Evolutionary conservation across 768 basidiomycete species (phyloP).

Genomic region (Mycena galopus): DNA sequence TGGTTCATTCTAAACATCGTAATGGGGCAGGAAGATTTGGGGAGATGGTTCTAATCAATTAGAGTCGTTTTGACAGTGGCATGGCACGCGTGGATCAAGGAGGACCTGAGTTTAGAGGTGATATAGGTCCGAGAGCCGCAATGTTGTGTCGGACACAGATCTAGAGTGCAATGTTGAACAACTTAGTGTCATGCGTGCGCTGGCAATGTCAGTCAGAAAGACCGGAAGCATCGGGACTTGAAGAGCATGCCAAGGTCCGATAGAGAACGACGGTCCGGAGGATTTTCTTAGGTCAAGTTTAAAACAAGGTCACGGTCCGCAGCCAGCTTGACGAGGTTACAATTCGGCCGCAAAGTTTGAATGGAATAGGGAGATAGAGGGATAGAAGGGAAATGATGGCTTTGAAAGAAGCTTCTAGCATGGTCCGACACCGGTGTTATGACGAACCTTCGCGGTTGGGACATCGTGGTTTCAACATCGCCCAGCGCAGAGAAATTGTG

Average conservation of each 20-base stretch:
- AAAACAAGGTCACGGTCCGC: not conserved
- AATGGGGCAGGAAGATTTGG: not conserved
- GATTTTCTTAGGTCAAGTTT: not conserved
- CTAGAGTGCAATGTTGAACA: not conserved
- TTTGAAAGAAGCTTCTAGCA: not conserved
- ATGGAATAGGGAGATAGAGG: not conserved
- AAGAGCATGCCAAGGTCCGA: not conserved
- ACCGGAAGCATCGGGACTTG: slow-evolving; percentile 1
- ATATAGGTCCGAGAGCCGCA: not conserved
- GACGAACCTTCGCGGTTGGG: not conserved
- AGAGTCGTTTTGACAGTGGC: not conserved
- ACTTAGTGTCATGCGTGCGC: not conserved
- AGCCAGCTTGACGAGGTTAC: not conserved
- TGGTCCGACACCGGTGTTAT: not conserved
- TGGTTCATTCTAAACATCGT: not conserved
- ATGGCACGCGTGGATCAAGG: no score
- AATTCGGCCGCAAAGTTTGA: not conserved
- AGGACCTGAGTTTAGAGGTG: not conserved
- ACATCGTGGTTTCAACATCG: not conserved
- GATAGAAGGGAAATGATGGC: not conserved
- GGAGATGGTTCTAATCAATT: not conserved
- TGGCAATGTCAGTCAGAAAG: not conserved
- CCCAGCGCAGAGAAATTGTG: not conserved
- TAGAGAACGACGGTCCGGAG: not conserved
- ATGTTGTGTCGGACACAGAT: not conserved